A percentile compares a stretch with the other conserved stretches of the same genome.
phyloP scores from a whole-genome alignment of 2,329 filamentous ascomycete species.

The Sclerotinia trifoliorum region DNA sequence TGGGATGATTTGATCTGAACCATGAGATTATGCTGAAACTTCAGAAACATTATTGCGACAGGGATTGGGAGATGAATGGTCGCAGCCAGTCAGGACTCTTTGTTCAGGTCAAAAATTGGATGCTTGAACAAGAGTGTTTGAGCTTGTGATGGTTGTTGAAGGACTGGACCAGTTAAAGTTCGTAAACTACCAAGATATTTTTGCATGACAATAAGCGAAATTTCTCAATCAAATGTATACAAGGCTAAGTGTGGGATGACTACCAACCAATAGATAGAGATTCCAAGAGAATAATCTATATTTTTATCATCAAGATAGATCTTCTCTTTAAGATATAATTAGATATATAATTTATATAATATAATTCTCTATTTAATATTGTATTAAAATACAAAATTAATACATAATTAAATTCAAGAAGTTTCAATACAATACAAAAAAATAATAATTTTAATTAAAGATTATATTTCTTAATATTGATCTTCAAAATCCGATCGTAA shows the following conservation, averaged over 20 bases:
- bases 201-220: constrained; percentile 9
- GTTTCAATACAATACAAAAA: too few relatives aligned
- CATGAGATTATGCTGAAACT: neutral
- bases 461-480: too few relatives aligned
- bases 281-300: too few relatives aligned
- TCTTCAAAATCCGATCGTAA: too few relatives aligned
- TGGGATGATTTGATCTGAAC: constrained; percentile 12
- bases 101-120: constrained; percentile 7
- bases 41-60: constrained; percentile 10
- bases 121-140: constrained; percentile 12
- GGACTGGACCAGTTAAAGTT: constrained; percentile 16
- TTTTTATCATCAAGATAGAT: neutral
- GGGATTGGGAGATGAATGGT: neutral
- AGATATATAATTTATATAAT: neutral
- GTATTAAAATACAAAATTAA: too few relatives aligned
- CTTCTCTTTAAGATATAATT: neutral
- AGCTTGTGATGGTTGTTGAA: constrained; percentile 13
- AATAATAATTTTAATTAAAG: too few relatives aligned
- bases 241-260: neutral
- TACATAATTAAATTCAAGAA: too few relatives aligned
- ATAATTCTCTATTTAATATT: too few relatives aligned
- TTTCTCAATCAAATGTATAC: constrained; percentile 11
- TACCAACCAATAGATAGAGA: too few relatives aligned
- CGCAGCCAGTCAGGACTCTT: constrained; percentile 12
- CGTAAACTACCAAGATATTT: constrained; percentile 3